Percentiles rank a stretch among this genome's conserved stretches.
Conservation (phyloP, 495 filamentous ascomycete species). For the Daldinia grandis region DNA sequence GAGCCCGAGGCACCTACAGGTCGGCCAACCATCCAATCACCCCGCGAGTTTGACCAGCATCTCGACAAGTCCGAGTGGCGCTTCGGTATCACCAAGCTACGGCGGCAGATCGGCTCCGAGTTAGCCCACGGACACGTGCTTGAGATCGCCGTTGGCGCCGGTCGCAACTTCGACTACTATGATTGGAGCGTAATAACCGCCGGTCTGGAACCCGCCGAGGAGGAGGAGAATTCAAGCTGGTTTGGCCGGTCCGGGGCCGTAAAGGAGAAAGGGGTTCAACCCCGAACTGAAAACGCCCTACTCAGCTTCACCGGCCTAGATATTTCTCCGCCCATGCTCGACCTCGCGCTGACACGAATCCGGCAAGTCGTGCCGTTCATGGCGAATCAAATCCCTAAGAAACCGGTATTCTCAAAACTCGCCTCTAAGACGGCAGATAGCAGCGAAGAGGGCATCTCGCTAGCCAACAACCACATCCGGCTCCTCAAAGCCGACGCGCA, state of each 20-base stretch:
- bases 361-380: slow-evolving; percentile 45
- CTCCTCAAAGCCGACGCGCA: slow-evolving; percentile 54
- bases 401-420: slow-evolving; percentile 39
- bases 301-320: slow-evolving; percentile 58
- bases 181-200: slow-evolving; percentile 51
- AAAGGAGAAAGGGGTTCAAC: slow-evolving; percentile 5
- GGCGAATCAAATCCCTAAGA: slow-evolving; percentile 44
- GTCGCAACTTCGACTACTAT: slow-evolving; percentile 84
- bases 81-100: slow-evolving; percentile 69
- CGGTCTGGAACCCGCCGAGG: slow-evolving; percentile 22
- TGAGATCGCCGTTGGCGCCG: slow-evolving; percentile 91
- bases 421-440: slow-evolving; percentile 28
- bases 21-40: slow-evolving; percentile 49
- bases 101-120: slow-evolving; percentile 65
- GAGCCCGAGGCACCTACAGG: slow-evolving; percentile 44
- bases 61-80: slow-evolving; percentile 72
- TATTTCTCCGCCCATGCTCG: slow-evolving; percentile 55
- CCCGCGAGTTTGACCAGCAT: slow-evolving; percentile 67
- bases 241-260: slow-evolving; percentile 20
- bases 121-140: slow-evolving; percentile 79
- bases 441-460: slow-evolving; percentile 42
- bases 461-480: slow-evolving; percentile 47
- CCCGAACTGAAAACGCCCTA: slow-evolving; percentile 31
- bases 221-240: slow-evolving; percentile 29
- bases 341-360: slow-evolving; percentile 50